These are phyloP conservation scores for Cladophialophora yegresii DNA, from an alignment of 2,329 filamentous ascomycete species.

Conservation along the genomic window DNA sequence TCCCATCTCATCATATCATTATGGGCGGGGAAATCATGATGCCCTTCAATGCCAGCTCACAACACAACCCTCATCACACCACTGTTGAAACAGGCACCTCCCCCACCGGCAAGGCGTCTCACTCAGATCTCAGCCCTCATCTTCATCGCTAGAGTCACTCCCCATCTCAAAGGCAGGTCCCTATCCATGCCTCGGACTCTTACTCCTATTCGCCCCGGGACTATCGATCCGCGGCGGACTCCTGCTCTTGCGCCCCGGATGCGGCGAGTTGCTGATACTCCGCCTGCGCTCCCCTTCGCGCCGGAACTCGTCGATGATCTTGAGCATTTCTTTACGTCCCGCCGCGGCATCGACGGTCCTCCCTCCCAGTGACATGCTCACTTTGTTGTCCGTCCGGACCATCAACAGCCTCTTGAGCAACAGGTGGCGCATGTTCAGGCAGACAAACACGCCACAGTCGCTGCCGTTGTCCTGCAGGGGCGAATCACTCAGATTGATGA, in stretches of 20 bases:
- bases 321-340: conserved; percentile 86
- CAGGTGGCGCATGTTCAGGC: conserved; percentile 91
- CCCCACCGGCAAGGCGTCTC: neutral
- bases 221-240: conserved; percentile 39
- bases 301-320: conserved; percentile 80
- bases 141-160: neutral
- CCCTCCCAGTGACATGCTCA: conserved; percentile 89
- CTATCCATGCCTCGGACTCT: conserved; percentile 7
- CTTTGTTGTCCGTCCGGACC: conserved; percentile 78
- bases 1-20: neutral
- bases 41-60: neutral
- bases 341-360: conserved; percentile 78
- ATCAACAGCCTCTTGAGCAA: conserved; percentile 78
- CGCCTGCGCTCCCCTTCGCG: conserved; percentile 79
- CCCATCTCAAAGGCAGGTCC: neutral
- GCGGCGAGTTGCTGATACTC: conserved; percentile 34
- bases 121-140: neutral
- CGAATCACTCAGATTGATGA: conserved; percentile 78
- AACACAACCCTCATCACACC: neutral
- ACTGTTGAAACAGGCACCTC: neutral
- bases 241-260: conserved; percentile 34
- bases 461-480: conserved; percentile 90
- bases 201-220: conserved; percentile 18
- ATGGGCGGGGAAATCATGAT: neutral
- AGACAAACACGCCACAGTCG: conserved; percentile 96